phyloP scores from a whole-genome alignment of 371 early-diverging fungal genomes.

The Mortierella polycephala region DNA sequence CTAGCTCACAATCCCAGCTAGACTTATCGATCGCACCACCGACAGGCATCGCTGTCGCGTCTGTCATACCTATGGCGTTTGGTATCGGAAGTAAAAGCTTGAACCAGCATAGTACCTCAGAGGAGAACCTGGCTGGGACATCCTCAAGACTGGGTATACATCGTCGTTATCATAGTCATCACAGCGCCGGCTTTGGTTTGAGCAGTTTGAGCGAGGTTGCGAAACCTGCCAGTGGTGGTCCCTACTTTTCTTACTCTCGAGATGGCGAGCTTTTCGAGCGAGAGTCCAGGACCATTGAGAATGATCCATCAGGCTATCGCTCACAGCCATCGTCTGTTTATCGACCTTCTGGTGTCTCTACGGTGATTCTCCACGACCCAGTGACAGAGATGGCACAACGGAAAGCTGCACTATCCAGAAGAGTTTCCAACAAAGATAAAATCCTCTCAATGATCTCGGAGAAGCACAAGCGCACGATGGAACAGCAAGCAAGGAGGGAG shows the following conservation, averaged over 20 bases:
- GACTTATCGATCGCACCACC: slow-evolving; percentile 19
- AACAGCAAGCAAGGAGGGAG: slow-evolving; percentile 33
- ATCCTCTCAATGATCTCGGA: slow-evolving; percentile 49
- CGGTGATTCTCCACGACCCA: slow-evolving; percentile 47
- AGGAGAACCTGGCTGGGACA: slow-evolving; percentile 14
- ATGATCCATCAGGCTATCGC: slow-evolving; percentile 9
- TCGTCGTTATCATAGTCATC: slow-evolving; percentile 26
- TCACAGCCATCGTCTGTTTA: slow-evolving; percentile 14
- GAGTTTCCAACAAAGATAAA: slow-evolving; percentile 43
- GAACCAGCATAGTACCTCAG: slow-evolving; percentile 10
- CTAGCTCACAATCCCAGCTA: slow-evolving; percentile 11
- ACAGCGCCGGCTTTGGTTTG: slow-evolving; percentile 2
- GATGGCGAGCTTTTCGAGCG: slow-evolving; percentile 43
- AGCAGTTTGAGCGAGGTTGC: slow-evolving; percentile 6
- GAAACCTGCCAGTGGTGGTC: slow-evolving; percentile 17
- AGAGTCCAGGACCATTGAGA: slow-evolving; percentile 8
- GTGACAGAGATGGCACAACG: slow-evolving; percentile 37
- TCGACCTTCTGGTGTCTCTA: slow-evolving; percentile 31
- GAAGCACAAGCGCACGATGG: slow-evolving; percentile 38
- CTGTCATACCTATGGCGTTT: slow-evolving; percentile 20
- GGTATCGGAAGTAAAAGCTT: slow-evolving; percentile 26
- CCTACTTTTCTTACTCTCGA: slow-evolving; percentile 43
- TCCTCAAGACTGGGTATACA: slow-evolving; percentile 4
- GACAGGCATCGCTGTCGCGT: slow-evolving; percentile 19
- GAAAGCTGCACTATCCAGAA: slow-evolving; percentile 22